These are phyloP conservation scores for Dactylonectria macrodidyma DNA, from an alignment of 2,329 filamentous ascomycete genomes.

Conservation along the genomic window DNA sequence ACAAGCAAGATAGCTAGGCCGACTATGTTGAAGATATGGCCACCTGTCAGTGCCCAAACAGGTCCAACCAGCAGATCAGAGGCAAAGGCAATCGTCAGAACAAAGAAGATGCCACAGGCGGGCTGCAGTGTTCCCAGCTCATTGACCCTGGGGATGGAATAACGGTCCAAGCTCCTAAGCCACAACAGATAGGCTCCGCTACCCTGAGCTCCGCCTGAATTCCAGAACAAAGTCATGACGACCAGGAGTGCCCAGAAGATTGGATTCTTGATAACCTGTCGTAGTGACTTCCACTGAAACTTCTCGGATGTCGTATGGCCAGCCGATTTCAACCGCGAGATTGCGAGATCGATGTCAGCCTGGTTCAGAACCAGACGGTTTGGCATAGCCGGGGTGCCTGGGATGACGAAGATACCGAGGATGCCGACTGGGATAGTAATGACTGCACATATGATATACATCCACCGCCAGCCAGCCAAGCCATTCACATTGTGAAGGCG, in stretches of 20 bases:
- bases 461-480: conserved; percentile 68
- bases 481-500: conserved; percentile 61
- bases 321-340: conserved; percentile 59
- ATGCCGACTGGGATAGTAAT: conserved; percentile 70
- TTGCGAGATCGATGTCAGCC: conserved; percentile 62
- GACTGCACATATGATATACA: conserved; percentile 68
- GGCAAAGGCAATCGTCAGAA: conserved; percentile 66
- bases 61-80: conserved; percentile 68
- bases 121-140: conserved; percentile 67
- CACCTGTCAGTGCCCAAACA: conserved; percentile 68
- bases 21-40: conserved; percentile 65
- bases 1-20: conserved; percentile 68
- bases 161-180: conserved; percentile 69
- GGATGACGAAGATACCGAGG: conserved; percentile 65
- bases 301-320: conserved; percentile 58
- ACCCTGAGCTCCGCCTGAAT: conserved; percentile 61
- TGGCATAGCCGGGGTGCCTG: conserved; percentile 61
- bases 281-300: conserved; percentile 50
- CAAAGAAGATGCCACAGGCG: conserved; percentile 70
- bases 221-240: conserved; percentile 71
- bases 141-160: conserved; percentile 62
- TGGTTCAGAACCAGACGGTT: conserved; percentile 63
- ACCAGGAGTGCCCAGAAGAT: conserved; percentile 67
- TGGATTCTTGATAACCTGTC: conserved; percentile 56
- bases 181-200: conserved; percentile 69